Evolutionary conservation across 1,139 yeast genomes (phyloP).

Genomic region (Suhomyces bribrorum): DNA sequence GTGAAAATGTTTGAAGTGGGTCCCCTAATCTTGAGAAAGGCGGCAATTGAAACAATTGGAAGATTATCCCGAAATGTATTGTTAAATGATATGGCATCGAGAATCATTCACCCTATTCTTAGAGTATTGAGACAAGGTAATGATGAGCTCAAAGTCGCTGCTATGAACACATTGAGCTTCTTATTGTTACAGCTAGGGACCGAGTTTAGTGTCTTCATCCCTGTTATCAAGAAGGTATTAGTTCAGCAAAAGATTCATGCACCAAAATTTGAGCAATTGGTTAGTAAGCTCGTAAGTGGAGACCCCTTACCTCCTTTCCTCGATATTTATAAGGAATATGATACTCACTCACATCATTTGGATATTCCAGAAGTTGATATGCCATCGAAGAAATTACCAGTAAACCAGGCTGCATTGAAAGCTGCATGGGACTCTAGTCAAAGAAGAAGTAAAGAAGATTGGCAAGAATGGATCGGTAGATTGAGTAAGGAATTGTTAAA

Average conservation of each 20-base stretch:
- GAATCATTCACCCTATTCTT: conserved; percentile 84
- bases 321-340: conserved; percentile 68
- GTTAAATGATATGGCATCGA: conserved; percentile 84
- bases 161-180: conserved; percentile 80
- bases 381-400: conserved; percentile 74
- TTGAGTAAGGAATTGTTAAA: conserved; percentile 82
- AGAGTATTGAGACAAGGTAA: conserved; percentile 62
- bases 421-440: conserved; percentile 93
- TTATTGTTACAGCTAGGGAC: conserved; percentile 78
- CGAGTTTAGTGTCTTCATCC: conserved; percentile 85
- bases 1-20: conserved; percentile 80
- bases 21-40: conserved; percentile 57
- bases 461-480: conserved; percentile 97
- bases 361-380: conserved; percentile 69
- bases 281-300: conserved; percentile 75
- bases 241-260: conserved; percentile 67
- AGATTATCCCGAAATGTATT: conserved; percentile 73
- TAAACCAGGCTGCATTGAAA: conserved; percentile 73
- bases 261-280: conserved; percentile 77
- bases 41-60: conserved; percentile 85
- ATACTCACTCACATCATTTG: conserved; percentile 48
- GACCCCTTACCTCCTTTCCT: conserved; percentile 85
- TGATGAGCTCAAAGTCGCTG: conserved; percentile 63
- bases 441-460: conserved; percentile 87
- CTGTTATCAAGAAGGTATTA: conserved; percentile 75